These are phyloP conservation scores for Pseudevernia furfuracea DNA, from an alignment of 495 filamentous ascomycete species.

Conservation along the genomic window DNA sequence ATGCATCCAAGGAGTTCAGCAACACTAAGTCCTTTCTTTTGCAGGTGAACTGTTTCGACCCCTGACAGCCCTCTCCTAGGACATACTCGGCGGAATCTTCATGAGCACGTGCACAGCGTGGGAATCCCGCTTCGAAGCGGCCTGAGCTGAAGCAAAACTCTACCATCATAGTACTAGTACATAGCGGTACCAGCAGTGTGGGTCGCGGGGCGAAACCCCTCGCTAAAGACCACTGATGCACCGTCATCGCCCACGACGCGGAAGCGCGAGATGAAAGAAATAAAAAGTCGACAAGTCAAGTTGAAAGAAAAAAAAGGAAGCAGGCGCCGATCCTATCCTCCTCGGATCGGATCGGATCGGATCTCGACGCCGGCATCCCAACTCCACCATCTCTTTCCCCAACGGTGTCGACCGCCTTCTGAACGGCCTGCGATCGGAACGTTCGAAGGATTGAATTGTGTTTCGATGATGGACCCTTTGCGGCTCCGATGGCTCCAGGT, in stretches of 20 bases:
- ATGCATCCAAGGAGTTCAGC: not conserved
- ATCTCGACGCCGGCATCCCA: not conserved
- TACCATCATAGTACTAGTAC: not conserved
- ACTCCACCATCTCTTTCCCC: not conserved
- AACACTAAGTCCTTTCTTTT: conserved; percentile 9
- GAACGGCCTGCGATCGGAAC: too few species aligned
- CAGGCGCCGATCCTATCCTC: not conserved
- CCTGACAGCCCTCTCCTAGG: not conserved
- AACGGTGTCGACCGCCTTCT: not conserved
- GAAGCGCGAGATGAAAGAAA: too few species aligned
- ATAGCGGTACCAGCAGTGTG: not conserved
- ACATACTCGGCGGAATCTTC: not conserved
- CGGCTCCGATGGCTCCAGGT: too few species aligned
- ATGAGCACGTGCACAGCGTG: not conserved
- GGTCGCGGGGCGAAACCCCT: not conserved
- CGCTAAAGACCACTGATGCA: not conserved
- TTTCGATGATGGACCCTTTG: too few species aligned
- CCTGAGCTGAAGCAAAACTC: not conserved
- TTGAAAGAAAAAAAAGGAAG: too few species aligned
- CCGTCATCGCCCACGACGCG: not conserved
- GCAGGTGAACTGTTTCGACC: not conserved
- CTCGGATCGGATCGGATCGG: not conserved
- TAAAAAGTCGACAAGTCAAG: not conserved
- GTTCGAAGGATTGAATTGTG: too few species aligned
- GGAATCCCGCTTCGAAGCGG: not conserved